phyloP scores from a whole-genome alignment of 1,139 yeast genomes.

The Lodderomyces orthopsilosis region DNA sequence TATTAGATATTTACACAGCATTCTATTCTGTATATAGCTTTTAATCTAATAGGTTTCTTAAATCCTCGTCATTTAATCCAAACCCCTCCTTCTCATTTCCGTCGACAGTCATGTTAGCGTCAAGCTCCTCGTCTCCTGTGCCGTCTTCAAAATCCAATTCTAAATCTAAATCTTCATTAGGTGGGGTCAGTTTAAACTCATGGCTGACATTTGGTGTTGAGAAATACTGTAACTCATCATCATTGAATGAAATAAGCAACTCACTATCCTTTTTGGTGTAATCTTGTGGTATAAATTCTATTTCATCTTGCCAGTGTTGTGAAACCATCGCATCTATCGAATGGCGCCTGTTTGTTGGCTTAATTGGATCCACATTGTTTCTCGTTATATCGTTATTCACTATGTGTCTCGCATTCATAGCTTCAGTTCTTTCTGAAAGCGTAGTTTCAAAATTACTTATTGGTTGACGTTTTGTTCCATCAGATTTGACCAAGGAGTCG shows the following conservation, averaged over 20 bases:
- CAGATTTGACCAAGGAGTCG: slow-evolving; percentile 12
- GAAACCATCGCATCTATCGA: slow-evolving; percentile 10
- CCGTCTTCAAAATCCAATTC: slow-evolving; percentile 19
- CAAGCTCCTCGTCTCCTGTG: slow-evolving; percentile 1
- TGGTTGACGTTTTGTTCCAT: neutral
- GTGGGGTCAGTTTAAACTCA: slow-evolving; percentile 1
- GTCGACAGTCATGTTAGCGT: slow-evolving; percentile 6
- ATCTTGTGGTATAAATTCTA: slow-evolving; percentile 11
- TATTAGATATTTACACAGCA: neutral
- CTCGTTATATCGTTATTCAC: slow-evolving; percentile 15
- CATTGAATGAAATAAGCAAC: slow-evolving; percentile 19
- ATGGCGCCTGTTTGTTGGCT: slow-evolving; percentile 11
- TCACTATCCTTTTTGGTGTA: neutral
- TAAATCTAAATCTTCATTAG: slow-evolving; percentile 17
- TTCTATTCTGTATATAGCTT: neutral
- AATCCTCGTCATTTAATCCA: slow-evolving; percentile 36
- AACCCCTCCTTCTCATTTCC: slow-evolving; percentile 18
- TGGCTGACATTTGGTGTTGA: slow-evolving; percentile 14
- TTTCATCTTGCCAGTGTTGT: slow-evolving; percentile 12
- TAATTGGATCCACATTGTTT: slow-evolving; percentile 34
- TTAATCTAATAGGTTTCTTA: slow-evolving; percentile 38
- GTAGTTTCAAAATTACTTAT: slow-evolving; percentile 15
- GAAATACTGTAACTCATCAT: slow-evolving; percentile 23
- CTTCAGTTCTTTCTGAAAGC: slow-evolving; percentile 19
- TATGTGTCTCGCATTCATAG: slow-evolving; percentile 24